Evolutionary conservation across 192 early-diverging fungal genomes (phyloP).

Genomic region (Podila epicladia): DNA sequence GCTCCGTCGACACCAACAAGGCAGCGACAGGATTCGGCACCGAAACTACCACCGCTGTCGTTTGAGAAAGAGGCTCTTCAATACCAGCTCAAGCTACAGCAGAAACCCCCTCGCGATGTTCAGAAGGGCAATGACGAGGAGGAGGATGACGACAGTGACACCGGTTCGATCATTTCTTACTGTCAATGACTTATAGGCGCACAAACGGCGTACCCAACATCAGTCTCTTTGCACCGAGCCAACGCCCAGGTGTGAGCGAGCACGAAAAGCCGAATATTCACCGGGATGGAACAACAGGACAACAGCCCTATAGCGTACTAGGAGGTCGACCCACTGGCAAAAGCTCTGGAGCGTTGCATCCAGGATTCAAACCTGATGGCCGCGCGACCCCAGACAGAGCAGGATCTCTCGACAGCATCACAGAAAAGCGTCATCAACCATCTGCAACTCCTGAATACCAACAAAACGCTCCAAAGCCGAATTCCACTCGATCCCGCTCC

Average conservation of each 20-base stretch:
- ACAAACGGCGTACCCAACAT: slow-evolving; percentile 38
- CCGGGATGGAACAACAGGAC: too few species aligned
- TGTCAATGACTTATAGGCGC: slow-evolving; percentile 41
- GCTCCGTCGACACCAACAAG: slow-evolving; percentile 1
- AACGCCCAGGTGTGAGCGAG: slow-evolving; percentile 4
- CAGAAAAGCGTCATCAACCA: too few species aligned
- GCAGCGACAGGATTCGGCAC: slow-evolving; percentile 6
- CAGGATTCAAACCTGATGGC: too few species aligned
- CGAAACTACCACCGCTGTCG: slow-evolving; percentile 14
- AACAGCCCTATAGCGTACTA: too few species aligned
- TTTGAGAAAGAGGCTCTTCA: slow-evolving; percentile 22
- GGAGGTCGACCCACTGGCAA: too few species aligned
- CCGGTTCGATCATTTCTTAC: slow-evolving; percentile 34
- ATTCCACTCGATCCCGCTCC: not conserved
- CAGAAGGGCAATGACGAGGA: slow-evolving; percentile 13
- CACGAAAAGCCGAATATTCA: too few species aligned
- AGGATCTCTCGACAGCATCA: too few species aligned
- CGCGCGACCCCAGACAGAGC: too few species aligned
- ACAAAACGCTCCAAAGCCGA: too few species aligned
- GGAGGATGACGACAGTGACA: slow-evolving; percentile 37
- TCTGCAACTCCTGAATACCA: too few species aligned
- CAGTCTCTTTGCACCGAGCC: slow-evolving; percentile 19
- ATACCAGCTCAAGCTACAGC: slow-evolving; percentile 33
- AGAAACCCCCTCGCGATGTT: slow-evolving; percentile 28
- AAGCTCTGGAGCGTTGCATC: too few species aligned